Conservation (phyloP, 2,329 filamentous ascomycete species). For the Calonectria hongkongensis region DNA sequence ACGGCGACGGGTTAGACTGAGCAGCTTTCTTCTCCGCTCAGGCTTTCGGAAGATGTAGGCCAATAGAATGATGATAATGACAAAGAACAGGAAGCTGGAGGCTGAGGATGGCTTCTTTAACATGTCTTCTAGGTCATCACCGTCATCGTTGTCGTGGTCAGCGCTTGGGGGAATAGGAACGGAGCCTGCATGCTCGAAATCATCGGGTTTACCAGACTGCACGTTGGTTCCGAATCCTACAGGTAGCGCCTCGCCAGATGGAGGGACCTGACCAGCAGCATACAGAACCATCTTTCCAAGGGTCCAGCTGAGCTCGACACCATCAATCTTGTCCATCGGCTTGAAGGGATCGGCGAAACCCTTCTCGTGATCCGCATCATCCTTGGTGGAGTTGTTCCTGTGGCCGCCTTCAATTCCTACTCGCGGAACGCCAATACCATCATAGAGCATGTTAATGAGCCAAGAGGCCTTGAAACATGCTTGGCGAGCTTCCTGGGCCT, state of each 20-base stretch:
- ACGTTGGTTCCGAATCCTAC: slow-evolving; percentile 95
- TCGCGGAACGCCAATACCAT: slow-evolving; percentile 94
- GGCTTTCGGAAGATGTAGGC: slow-evolving; percentile 86
- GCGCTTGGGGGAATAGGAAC: slow-evolving; percentile 58
- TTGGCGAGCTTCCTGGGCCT: slow-evolving; percentile 86
- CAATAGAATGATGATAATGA: slow-evolving; percentile 82
- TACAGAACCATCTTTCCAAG: slow-evolving; percentile 97
- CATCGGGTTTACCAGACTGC: slow-evolving; percentile 76
- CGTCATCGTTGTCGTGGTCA: slow-evolving; percentile 71
- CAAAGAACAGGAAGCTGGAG: slow-evolving; percentile 84
- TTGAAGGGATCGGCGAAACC: slow-evolving; percentile 89
- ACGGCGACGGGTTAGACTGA: slow-evolving; percentile 55
- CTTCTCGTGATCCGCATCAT: slow-evolving; percentile 80
- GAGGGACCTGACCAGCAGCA: slow-evolving; percentile 89
- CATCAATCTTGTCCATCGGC: slow-evolving; percentile 93
- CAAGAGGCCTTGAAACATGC: slow-evolving; percentile 99
- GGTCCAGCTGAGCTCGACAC: slow-evolving; percentile 96
- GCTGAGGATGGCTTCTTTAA: slow-evolving; percentile 82
- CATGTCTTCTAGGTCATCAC: slow-evolving; percentile 77
- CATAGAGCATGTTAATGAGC: slow-evolving; percentile 97
- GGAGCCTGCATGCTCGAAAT: slow-evolving; percentile 90
- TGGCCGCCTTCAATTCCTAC: slow-evolving; percentile 83
- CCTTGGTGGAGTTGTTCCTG: slow-evolving; percentile 82
- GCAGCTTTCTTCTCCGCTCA: slow-evolving; percentile 75
- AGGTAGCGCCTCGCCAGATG: slow-evolving; percentile 75